Conservation (phyloP, 176 grass and related monocot genomes). For the Oryza meyeriana region DNA sequence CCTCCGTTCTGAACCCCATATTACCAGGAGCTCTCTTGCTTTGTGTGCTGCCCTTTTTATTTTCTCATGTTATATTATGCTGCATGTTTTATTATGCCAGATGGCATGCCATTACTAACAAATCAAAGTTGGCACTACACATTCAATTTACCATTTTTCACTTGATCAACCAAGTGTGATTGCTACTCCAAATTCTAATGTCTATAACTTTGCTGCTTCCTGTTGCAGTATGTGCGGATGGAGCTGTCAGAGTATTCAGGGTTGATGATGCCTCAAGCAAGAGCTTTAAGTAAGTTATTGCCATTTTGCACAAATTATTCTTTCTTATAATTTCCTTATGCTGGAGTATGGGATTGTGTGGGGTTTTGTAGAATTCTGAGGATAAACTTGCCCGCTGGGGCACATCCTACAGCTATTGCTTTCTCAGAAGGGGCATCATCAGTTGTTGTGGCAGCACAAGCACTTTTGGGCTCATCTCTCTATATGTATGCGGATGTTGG, state of each 20-base stretch:
- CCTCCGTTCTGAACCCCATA: not conserved
- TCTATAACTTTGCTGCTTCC: conserved; percentile 11
- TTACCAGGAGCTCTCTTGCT: not conserved
- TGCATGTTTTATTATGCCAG: not conserved
- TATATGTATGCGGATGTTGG: conserved; percentile 89
- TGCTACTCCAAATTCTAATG: not conserved
- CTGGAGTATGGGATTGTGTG: not conserved
- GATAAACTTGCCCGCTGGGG: conserved; percentile 90
- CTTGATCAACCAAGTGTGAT: not conserved
- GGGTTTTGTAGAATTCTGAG: conserved; percentile 55
- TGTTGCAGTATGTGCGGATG: conserved; percentile 83
- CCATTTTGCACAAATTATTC: not conserved
- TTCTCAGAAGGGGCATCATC: conserved; percentile 81
- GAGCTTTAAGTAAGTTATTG: conserved; percentile 82
- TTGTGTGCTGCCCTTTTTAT: not conserved
- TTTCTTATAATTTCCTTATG: not conserved
- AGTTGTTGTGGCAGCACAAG: conserved; percentile 82
- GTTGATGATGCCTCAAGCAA: conserved; percentile 87
- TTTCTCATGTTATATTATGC: not conserved
- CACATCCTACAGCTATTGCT: conserved; percentile 70
- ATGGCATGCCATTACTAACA: not conserved
- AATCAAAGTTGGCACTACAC: not conserved
- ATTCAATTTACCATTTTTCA: not conserved
- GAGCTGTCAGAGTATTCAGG: conserved; percentile 75
- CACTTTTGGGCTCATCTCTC: conserved; percentile 69